A percentile compares a stretch with the other conserved stretches of the same genome.
Evolutionary conservation across 768 basidiomycete species (phyloP).

Genomic region (Termitomyces sp.): DNA sequence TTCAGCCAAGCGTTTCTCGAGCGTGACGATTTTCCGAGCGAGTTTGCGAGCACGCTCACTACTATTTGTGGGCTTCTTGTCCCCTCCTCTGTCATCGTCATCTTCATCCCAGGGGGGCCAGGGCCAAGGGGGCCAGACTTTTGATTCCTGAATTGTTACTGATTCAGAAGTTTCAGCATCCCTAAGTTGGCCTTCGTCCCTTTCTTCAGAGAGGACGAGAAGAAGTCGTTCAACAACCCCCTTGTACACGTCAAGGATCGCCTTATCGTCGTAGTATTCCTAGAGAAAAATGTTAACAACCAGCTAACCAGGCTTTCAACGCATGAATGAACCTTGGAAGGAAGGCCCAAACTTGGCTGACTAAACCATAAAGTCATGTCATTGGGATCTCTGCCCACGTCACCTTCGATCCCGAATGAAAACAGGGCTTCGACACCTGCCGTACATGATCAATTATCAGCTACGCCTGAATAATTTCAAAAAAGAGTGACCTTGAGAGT

Average conservation of each 20-base stretch:
- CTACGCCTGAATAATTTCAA: background rate
- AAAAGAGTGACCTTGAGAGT: slow-evolving; percentile 67
- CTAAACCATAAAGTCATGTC: slow-evolving; percentile 83
- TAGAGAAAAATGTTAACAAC: slow-evolving; percentile 24
- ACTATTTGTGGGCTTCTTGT: slow-evolving; percentile 48
- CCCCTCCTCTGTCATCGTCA: slow-evolving; percentile 43
- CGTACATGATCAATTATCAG: background rate
- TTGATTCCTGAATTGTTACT: slow-evolving; percentile 36
- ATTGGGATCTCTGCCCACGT: slow-evolving; percentile 83
- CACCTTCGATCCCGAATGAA: slow-evolving; percentile 83
- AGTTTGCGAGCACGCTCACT: slow-evolving; percentile 58
- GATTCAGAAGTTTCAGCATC: slow-evolving; percentile 19
- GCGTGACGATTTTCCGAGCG: slow-evolving; percentile 67
- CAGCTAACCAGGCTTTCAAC: background rate
- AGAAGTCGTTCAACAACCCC: slow-evolving; percentile 69
- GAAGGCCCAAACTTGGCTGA: slow-evolving; percentile 79
- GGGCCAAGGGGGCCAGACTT: slow-evolving; percentile 77
- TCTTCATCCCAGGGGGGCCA: slow-evolving; percentile 85
- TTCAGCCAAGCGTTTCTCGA: slow-evolving; percentile 77
- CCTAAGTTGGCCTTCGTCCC: slow-evolving; percentile 29
- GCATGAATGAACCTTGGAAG: slow-evolving; percentile 65
- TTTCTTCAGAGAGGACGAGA: slow-evolving; percentile 50
- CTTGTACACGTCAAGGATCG: slow-evolving; percentile 67
- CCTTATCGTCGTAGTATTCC: slow-evolving; percentile 88
- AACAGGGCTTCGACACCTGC: slow-evolving; percentile 79